Conservation (phyloP, 116 monocot species). For the Papilionanthe hybrid region DNA sequence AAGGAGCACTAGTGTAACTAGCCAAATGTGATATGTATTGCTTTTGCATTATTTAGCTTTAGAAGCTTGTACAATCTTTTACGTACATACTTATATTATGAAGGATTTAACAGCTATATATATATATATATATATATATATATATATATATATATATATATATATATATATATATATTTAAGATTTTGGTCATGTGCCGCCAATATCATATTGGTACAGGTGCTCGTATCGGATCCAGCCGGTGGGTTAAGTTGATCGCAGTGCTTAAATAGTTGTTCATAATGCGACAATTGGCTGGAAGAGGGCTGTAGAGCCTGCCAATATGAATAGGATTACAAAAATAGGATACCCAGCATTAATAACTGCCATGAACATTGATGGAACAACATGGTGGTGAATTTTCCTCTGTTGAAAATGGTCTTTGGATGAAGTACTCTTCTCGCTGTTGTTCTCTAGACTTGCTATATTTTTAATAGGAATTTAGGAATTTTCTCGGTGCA, state of each 20-base stretch:
- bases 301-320: slow-evolving; percentile 3
- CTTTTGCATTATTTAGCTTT: too few species aligned
- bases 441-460: not conserved
- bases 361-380: not conserved
- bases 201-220: not conserved
- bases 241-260: slow-evolving; percentile 39
- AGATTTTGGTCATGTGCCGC: not conserved
- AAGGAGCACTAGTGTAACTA: too few species aligned
- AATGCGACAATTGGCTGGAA: slow-evolving; percentile 10
- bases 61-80: too few species aligned
- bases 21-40: too few species aligned
- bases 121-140: too few species aligned
- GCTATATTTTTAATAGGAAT: too few species aligned
- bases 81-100: too few species aligned
- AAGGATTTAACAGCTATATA: too few species aligned
- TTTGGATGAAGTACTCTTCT: not conserved
- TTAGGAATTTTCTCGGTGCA: too few species aligned
- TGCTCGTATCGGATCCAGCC: slow-evolving; percentile 9
- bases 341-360: slow-evolving; percentile 2
- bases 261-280: slow-evolving; percentile 30
- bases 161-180: too few species aligned
- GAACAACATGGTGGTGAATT: slow-evolving; percentile 1
- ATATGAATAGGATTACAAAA: not conserved
- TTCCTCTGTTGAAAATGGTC: not conserved
- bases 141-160: too few species aligned